Conservation (phyloP, 2,329 filamentous ascomycete species). For the Spiromastix sp. region DNA sequence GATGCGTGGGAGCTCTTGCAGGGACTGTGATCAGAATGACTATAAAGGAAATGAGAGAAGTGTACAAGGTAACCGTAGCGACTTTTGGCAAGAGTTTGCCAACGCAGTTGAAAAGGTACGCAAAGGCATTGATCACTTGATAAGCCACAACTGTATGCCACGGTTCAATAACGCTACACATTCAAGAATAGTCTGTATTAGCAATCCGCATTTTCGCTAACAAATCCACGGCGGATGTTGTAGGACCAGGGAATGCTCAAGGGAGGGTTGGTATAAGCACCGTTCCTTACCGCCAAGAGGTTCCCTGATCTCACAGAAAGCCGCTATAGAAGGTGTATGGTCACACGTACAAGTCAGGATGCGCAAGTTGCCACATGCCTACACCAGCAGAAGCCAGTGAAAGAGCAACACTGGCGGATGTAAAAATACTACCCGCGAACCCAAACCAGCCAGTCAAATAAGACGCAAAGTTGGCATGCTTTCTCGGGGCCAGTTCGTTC, state of each 20-base stretch:
- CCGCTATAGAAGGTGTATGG: too few species aligned
- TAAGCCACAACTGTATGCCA: slow-evolving; percentile 36
- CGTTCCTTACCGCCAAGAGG: too few species aligned
- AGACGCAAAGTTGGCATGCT: slow-evolving; percentile 35
- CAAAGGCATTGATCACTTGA: slow-evolving; percentile 38
- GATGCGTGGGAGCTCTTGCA: slow-evolving; percentile 32
- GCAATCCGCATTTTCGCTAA: too few species aligned
- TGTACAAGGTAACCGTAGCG: slow-evolving; percentile 36
- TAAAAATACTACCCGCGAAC: slow-evolving; percentile 46
- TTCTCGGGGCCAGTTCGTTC: slow-evolving; percentile 37
- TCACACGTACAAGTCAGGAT: slow-evolving; percentile 42
- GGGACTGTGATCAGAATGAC: slow-evolving; percentile 41
- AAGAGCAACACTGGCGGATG: slow-evolving; percentile 42
- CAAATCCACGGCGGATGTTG: too few species aligned
- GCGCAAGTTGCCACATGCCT: slow-evolving; percentile 42
- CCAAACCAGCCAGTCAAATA: slow-evolving; percentile 43
- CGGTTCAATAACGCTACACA: slow-evolving; percentile 20
- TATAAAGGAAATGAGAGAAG: slow-evolving; percentile 37
- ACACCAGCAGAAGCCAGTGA: slow-evolving; percentile 38
- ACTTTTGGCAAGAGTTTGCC: slow-evolving; percentile 27
- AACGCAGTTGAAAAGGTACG: slow-evolving; percentile 40
- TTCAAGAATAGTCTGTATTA: slow-evolving; percentile 5
- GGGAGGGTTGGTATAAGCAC: too few species aligned
- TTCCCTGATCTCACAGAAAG: too few species aligned
- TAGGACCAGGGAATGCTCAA: too few species aligned